Base-by-base conservation (phyloP, 768 basidiomycete species). In the Calocera cornea region DNA sequence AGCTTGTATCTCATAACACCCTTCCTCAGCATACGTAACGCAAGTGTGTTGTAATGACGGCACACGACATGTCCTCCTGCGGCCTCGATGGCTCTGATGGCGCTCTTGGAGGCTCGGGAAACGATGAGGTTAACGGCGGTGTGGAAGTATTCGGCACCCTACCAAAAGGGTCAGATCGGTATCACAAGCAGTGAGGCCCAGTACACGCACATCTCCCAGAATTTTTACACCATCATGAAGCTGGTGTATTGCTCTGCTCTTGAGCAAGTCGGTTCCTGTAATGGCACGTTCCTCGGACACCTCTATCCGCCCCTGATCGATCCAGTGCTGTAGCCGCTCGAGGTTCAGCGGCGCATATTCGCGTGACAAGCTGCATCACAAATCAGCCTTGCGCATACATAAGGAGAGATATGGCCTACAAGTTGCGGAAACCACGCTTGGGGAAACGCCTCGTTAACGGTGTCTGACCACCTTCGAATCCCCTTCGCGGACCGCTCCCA, bases 401-500 rank as follows among this genome's bases (percentile, higher is more conserved):
- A 17, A 31, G 65, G 22, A 22, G 1, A 24, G 41, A 68, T 31
- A 29, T 10, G 22, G 83, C 90, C 73, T 72, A 97, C 95, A 85
- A 84, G 78, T 97, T 98, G 68, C 87, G 84, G 76, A 98, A 98
- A 54, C 97, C 97, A 60, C 86, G 83, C 80, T 99, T 99, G 3
- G 97, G 97, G 74, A 95, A 90, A 49, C 87, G 80, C 70, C 92
- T 87, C 3, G 90, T 88, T 66, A 98, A 86, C 16, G 95, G 91
- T 2, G 95, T 97, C 76, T 97, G 95, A 70, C 97, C 97, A 74
- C 97, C 97, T 77, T 97, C 97, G 70, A 97, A 99, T 5, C 91
- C 87, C 31, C 85, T 81, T 71, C 83, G 84, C 34, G 84, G 87
- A 72, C 92, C 89, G 2, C 92, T 90, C 68, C n/a, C n/a, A n/a